Conservation (phyloP, 2,329 filamentous ascomycete species). For the Xylaria digitata region DNA sequence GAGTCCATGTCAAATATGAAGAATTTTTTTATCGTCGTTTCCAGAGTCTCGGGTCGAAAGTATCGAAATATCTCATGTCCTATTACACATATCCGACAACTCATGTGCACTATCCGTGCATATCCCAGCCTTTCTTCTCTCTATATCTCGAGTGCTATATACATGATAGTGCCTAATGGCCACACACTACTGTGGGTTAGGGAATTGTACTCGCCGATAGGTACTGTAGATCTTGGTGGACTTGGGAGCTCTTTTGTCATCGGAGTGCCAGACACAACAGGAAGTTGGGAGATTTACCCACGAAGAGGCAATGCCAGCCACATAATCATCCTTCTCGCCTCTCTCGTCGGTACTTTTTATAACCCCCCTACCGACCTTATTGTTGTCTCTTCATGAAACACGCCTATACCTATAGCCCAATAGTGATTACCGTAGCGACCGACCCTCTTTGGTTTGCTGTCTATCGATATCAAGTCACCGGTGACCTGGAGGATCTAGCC, state of each 20-base stretch:
- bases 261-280: slow-evolving; percentile 31
- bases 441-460: background rate
- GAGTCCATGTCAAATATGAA: slow-evolving; percentile 11
- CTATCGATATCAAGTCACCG: slow-evolving; percentile 1
- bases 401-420: slow-evolving; percentile 5
- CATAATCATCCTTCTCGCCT: slow-evolving; percentile 9
- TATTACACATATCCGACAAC: slow-evolving; percentile 6
- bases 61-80: slow-evolving; percentile 1
- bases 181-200: no score
- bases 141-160: slow-evolving; percentile 5
- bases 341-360: slow-evolving; percentile 13
- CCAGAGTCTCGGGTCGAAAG: slow-evolving; percentile 33
- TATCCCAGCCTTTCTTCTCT: background rate
- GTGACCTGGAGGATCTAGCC: background rate
- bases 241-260: slow-evolving; percentile 29
- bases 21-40: slow-evolving; percentile 15
- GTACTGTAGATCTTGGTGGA: slow-evolving; percentile 21
- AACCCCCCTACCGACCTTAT: background rate
- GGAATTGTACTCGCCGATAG: background rate
- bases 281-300: slow-evolving; percentile 27
- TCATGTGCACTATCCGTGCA: background rate
- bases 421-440: background rate
- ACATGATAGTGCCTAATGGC: background rate
- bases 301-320: slow-evolving; percentile 13
- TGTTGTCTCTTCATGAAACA: slow-evolving; percentile 16